phyloP scores from a whole-genome alignment of 2,329 filamentous ascomycete genomes.

The Ambrosiella xylebori region DNA sequence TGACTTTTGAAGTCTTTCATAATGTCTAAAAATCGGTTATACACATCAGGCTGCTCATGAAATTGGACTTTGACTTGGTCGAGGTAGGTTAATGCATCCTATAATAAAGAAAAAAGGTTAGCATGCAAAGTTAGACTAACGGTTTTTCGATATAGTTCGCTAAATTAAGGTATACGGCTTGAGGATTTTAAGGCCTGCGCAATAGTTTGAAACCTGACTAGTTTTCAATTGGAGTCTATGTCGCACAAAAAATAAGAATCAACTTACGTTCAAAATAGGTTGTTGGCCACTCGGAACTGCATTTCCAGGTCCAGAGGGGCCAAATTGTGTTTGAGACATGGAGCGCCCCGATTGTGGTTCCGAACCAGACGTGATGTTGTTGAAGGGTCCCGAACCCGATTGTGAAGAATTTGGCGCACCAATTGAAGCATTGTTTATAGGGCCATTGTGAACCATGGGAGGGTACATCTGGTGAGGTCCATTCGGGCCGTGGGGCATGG shows the following conservation, averaged over 20 bases:
- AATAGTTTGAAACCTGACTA: too few relatives aligned
- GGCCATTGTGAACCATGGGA: conserved; percentile 33
- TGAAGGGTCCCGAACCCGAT: neutral
- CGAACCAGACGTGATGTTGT: conserved; percentile 14
- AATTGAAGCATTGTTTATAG: conserved; percentile 32
- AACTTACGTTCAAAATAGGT: conserved; percentile 35
- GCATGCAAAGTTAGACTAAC: neutral
- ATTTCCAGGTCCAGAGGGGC: conserved; percentile 14
- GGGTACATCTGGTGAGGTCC: conserved; percentile 41
- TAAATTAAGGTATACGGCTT: too few relatives aligned
- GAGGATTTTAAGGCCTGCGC: too few relatives aligned
- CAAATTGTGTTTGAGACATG: conserved; percentile 12
- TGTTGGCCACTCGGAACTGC: conserved; percentile 27
- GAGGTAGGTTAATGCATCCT: conserved; percentile 76
- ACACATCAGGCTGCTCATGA: conserved; percentile 89
- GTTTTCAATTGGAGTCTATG: too few relatives aligned
- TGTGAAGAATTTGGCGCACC: conserved; percentile 42
- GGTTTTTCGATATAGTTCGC: too few relatives aligned
- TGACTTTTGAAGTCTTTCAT: conserved; percentile 99
- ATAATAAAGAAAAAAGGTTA: conserved; percentile 2
- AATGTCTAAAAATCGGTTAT: conserved; percentile 91
- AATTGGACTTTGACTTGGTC: conserved; percentile 99
- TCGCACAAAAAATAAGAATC: too few relatives aligned
- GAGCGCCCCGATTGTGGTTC: conserved; percentile 18
- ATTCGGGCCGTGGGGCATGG: conserved; percentile 31